These are phyloP conservation scores for Penicillium sp. DNA, from an alignment of 2,329 filamentous ascomycete genomes.

Conservation along the genomic window DNA sequence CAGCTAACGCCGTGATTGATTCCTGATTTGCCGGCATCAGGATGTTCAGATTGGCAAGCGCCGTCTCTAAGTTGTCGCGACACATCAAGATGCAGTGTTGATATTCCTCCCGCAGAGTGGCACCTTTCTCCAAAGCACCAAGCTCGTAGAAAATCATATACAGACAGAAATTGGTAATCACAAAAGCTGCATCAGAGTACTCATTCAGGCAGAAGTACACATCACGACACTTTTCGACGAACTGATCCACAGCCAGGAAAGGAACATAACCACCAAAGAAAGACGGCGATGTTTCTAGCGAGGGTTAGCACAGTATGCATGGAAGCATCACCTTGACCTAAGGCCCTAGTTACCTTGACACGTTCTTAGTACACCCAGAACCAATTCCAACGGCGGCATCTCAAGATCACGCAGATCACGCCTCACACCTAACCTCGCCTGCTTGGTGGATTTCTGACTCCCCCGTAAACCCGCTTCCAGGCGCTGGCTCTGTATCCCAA, in stretches of 20 bases:
- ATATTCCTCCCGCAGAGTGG: conserved; percentile 25
- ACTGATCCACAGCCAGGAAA: conserved; percentile 33
- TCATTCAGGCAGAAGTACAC: conserved; percentile 45
- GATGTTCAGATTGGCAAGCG: conserved; percentile 50
- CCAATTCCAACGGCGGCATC: conserved; percentile 37
- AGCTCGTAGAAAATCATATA: conserved; percentile 39
- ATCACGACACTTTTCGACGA: conserved; percentile 41
- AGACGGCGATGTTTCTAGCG: conserved; percentile 22
- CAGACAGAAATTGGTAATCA: conserved; percentile 40
- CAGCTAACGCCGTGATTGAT: conserved; percentile 57
- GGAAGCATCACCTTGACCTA: background rate
- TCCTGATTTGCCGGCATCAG: conserved; percentile 54
- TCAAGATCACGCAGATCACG: conserved; percentile 34
- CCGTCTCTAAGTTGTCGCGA: conserved; percentile 45
- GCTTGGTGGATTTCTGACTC: conserved; percentile 29
- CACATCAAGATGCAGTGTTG: conserved; percentile 35
- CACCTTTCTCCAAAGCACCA: conserved; percentile 21
- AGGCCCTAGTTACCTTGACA: conserved; percentile 35
- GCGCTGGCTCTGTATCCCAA: conserved; percentile 35
- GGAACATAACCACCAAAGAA: conserved; percentile 31
- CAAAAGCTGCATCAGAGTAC: conserved; percentile 40
- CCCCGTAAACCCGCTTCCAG: conserved; percentile 25
- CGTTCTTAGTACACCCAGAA: conserved; percentile 32
- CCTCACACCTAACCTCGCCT: conserved; percentile 14
- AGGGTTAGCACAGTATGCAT: background rate